Percentiles rank a stretch among this genome's conserved stretches.
phyloP scores from a whole-genome alignment of 768 basidiomycete genomes.

The Kwoniella sp. region DNA sequence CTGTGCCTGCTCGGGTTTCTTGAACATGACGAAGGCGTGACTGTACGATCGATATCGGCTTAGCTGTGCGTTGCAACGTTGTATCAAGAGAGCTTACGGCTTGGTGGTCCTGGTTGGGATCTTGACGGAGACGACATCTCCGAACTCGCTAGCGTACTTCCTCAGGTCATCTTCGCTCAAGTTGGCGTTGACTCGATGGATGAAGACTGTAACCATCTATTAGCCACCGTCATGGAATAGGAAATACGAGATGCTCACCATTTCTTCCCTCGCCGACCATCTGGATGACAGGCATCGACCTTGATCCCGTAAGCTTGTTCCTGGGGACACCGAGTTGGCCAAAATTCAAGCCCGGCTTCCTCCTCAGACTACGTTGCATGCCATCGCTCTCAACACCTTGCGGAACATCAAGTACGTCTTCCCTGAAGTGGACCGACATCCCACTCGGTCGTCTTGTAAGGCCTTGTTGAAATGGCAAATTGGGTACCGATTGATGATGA shows the following conservation, averaged over 20 bases:
- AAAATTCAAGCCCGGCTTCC: slow-evolving; percentile 20
- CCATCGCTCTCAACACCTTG: background rate
- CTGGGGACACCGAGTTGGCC: slow-evolving; percentile 6
- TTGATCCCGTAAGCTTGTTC: slow-evolving; percentile 13
- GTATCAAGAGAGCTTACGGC: no score
- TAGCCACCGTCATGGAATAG: background rate
- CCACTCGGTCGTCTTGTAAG: background rate
- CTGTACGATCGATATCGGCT: slow-evolving; percentile 2
- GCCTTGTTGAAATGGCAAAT: slow-evolving; percentile 2
- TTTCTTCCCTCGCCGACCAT: slow-evolving; percentile 30
- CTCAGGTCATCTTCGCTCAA: slow-evolving; percentile 21
- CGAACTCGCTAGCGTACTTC: slow-evolving; percentile 28
- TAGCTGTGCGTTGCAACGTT: background rate
- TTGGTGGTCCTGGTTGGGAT: slow-evolving; percentile 14
- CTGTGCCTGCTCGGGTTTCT: slow-evolving; percentile 29
- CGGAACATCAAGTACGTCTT: background rate
- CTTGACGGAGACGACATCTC: slow-evolving; percentile 31
- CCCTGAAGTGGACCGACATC: slow-evolving; percentile 3
- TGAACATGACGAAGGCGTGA: slow-evolving; percentile 44
- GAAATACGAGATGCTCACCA: slow-evolving; percentile 19
- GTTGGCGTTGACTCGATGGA: slow-evolving; percentile 22
- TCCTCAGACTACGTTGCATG: slow-evolving; percentile 9
- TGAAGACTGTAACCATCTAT: slow-evolving; percentile 25
- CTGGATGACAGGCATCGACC: slow-evolving; percentile 17
- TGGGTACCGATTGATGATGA: slow-evolving; percentile 14